Evolutionary conservation across 345 rosid genomes (phyloP).

Genomic region (Eucalyptus camaldulensis): DNA sequence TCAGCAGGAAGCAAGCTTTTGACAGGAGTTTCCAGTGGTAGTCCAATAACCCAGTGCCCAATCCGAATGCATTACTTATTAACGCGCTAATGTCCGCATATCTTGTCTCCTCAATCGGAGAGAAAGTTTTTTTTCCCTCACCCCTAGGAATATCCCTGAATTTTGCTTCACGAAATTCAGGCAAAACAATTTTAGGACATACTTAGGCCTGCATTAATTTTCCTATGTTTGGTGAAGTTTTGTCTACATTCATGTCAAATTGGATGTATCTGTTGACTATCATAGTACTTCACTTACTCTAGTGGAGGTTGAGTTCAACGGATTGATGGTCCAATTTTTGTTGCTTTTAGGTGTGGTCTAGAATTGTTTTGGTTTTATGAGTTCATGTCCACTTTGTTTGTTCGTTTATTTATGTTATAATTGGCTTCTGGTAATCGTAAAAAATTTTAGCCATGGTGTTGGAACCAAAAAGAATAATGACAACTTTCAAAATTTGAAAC

Average conservation of each 20-base stretch:
- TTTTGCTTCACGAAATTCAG: no score
- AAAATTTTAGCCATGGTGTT: not conserved
- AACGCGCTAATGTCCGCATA: fast-evolving
- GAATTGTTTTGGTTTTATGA: not conserved
- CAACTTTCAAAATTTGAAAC: no score
- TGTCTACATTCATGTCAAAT: not conserved
- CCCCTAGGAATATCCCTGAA: no score
- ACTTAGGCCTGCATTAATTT: not conserved
- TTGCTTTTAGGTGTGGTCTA: not conserved
- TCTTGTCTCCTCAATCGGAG: no score
- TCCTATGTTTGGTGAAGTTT: not conserved
- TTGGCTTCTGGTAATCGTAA: not conserved
- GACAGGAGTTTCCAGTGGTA: fast-evolving
- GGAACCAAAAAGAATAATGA: no score
- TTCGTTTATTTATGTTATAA: no score
- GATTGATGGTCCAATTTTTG: not conserved
- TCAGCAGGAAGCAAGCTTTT: no score
- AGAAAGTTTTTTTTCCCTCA: no score
- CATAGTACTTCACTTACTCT: not conserved
- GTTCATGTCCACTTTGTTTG: not conserved
- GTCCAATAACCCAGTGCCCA: no score
- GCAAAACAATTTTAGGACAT: no score
- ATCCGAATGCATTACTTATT: no score
- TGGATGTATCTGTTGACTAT: not conserved
- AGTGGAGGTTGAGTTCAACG: not conserved